Conservation (phyloP, 1,284 basidiomycete species). For the Irpex sp. region DNA sequence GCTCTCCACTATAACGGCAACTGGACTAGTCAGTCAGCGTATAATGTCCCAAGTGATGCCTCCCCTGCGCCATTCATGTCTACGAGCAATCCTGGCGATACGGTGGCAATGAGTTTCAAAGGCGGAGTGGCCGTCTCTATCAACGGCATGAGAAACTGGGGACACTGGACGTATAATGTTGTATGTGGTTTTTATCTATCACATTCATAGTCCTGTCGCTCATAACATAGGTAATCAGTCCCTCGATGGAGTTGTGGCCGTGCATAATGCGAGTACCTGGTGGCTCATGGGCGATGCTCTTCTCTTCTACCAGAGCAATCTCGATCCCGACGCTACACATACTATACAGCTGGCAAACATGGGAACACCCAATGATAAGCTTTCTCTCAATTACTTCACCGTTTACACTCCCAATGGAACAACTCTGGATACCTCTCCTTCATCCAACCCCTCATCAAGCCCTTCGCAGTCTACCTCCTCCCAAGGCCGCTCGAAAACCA, state of each 20-base stretch:
- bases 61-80: slow-evolving; percentile 3
- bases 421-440: not conserved
- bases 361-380: slow-evolving; percentile 2
- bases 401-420: slow-evolving; percentile 2
- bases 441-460: not conserved
- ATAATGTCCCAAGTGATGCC: slow-evolving; percentile 8
- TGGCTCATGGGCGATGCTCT: slow-evolving; percentile 11
- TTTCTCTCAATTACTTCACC: slow-evolving; percentile 10
- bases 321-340: slow-evolving; percentile 3
- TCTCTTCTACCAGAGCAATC: slow-evolving; percentile 10
- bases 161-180: slow-evolving; percentile 14
- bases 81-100: slow-evolving; percentile 1
- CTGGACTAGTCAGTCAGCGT: slow-evolving; percentile 1
- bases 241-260: not conserved
- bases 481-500: not conserved
- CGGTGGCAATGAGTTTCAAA: slow-evolving; percentile 9
- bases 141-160: slow-evolving; percentile 10
- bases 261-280: slow-evolving; percentile 9
- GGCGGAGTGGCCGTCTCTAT: slow-evolving; percentile 8
- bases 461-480: not conserved
- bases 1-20: slow-evolving; percentile 7
- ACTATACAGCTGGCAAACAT: slow-evolving; percentile 5
- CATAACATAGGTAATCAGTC: not conserved
- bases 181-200: not conserved
- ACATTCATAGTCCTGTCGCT: not conserved